Evolutionary conservation across 306 rosid genomes (phyloP).

Genomic region (Mucuna pruriens): DNA sequence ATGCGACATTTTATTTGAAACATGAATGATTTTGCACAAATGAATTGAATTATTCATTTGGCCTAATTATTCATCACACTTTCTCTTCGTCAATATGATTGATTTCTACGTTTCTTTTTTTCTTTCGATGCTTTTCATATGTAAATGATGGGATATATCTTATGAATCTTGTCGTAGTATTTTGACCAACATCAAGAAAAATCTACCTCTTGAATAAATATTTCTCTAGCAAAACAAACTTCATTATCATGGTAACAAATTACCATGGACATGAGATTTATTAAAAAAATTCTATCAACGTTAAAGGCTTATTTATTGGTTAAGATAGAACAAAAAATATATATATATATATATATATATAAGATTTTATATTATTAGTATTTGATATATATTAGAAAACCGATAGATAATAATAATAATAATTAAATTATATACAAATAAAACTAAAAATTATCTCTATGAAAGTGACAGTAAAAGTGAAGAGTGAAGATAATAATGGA

Average conservation of each 20-base stretch:
- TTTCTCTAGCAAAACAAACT: background rate
- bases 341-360: too few species aligned
- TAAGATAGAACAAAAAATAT: too few species aligned
- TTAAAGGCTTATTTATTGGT: too few species aligned
- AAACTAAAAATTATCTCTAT: too few species aligned
- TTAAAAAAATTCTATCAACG: too few species aligned
- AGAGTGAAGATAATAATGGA: too few species aligned
- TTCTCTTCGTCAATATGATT: conserved; percentile 26
- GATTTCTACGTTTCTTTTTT: background rate
- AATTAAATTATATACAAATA: too few species aligned
- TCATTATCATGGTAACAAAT: background rate
- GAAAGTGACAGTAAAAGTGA: too few species aligned
- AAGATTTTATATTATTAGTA: too few species aligned
- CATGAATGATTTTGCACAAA: background rate
- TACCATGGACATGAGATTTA: background rate
- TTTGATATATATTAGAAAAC: too few species aligned
- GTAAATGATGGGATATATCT: background rate
- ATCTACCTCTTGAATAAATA: background rate
- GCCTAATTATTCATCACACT: conserved; percentile 28
- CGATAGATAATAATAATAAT: too few species aligned
- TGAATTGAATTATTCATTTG: conserved; percentile 28
- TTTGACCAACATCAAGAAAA: conserved; percentile 5
- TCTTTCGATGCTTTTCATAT: conserved; percentile 8
- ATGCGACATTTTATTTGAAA: conserved; percentile 8
- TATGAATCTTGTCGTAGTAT: background rate